Evolutionary conservation across 2,329 filamentous ascomycete genomes (phyloP).

Genomic region (Pseudogymnoascus sp.): DNA sequence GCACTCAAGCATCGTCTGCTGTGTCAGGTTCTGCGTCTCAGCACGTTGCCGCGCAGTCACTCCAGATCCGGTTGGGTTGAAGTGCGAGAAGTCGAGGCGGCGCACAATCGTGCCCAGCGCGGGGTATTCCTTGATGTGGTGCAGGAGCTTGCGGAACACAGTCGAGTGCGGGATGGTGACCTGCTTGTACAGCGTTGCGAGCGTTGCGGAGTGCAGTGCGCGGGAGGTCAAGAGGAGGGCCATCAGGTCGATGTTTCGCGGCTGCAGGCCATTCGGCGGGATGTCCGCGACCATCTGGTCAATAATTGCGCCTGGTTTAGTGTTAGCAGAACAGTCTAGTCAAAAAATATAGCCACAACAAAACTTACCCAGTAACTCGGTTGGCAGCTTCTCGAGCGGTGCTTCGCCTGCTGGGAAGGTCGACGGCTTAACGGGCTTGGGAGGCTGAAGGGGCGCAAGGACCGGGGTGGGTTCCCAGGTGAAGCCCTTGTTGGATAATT

Average conservation of each 20-base stretch:
- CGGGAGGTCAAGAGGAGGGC: constrained; percentile 69
- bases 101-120: constrained; percentile 67
- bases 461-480: constrained; percentile 29
- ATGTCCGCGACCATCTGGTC: constrained; percentile 66
- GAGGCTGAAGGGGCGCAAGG: constrained; percentile 17
- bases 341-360: constrained; percentile 16
- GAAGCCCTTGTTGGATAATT: constrained; percentile 45
- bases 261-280: constrained; percentile 64
- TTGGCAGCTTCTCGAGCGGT: constrained; percentile 58
- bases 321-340: constrained; percentile 17
- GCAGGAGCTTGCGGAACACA: constrained; percentile 74
- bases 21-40: constrained; percentile 67
- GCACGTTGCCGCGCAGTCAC: constrained; percentile 65
- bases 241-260: constrained; percentile 71
- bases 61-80: constrained; percentile 71
- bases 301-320: constrained; percentile 57
- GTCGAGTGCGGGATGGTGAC: constrained; percentile 77
- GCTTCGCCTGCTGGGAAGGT: constrained; percentile 38
- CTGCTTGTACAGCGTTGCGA: constrained; percentile 67
- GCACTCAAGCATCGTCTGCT: constrained; percentile 63
- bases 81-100: constrained; percentile 77
- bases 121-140: constrained; percentile 58
- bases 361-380: constrained; percentile 61
- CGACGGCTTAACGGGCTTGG: constrained; percentile 26
- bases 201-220: constrained; percentile 62